A percentile compares a stretch with the other conserved stretches of the same genome.
phyloP scores from a whole-genome alignment of 208 protist species.

The Trypanosoma vivax region DNA sequence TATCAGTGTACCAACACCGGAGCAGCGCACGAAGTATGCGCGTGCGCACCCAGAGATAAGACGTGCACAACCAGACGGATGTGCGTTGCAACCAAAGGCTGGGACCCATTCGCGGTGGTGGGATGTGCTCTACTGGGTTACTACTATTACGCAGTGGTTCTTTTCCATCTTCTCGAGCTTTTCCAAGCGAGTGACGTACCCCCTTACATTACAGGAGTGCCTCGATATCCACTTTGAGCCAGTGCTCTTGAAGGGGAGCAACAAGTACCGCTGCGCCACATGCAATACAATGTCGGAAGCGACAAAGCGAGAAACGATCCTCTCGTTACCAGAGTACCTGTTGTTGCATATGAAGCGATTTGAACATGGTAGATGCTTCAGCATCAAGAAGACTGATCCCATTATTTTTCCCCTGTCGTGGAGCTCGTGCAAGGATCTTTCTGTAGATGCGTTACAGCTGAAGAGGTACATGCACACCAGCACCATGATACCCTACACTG shows the following conservation, averaged over 20 bases:
- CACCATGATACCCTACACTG: no score
- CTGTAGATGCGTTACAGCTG: conserved; percentile 49
- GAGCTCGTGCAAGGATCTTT: conserved; percentile 14
- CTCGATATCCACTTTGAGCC: conserved; percentile 84
- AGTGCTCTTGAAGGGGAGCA: conserved; percentile 48
- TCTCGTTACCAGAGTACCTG: conserved; percentile 75
- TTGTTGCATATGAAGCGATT: conserved; percentile 88
- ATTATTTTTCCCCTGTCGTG: conserved; percentile 80
- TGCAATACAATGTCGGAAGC: conserved; percentile 62
- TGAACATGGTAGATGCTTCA: conserved; percentile 55
- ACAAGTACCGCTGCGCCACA: conserved; percentile 72
- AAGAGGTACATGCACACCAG: conserved; percentile 46
- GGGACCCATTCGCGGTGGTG: conserved; percentile 1
- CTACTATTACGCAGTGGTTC: conserved; percentile 25
- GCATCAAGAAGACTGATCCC: conserved; percentile 73
- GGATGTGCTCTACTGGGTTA: conserved; percentile 40
- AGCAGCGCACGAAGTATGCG: conserved; percentile 46
- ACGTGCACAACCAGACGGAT: conserved; percentile 21
- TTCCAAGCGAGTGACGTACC: conserved; percentile 27
- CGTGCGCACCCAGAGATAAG: conserved; percentile 41
- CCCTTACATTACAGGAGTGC: conserved; percentile 81
- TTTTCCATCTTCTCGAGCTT: conserved; percentile 20
- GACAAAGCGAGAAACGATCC: conserved; percentile 66
- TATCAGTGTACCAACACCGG: conserved; percentile 55
- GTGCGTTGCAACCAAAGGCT: conserved; percentile 20